Evolutionary conservation across 208 protist genomes (phyloP).

Genomic region (Sergeia podlipaevii): DNA sequence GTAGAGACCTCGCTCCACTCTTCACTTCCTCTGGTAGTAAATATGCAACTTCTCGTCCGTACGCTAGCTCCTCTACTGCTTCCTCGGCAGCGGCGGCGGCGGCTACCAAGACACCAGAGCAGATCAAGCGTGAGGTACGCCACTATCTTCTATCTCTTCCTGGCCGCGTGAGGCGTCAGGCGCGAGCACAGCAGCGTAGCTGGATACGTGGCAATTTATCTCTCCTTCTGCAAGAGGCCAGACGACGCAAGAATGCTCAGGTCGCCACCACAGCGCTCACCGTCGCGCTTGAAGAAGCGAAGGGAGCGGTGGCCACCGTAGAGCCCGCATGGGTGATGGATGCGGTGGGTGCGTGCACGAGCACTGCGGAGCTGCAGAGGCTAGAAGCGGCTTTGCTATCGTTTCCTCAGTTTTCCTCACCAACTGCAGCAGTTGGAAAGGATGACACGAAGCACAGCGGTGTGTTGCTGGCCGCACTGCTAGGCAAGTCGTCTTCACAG

Average conservation of each 20-base stretch:
- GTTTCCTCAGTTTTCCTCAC: neutral
- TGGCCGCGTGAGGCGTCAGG: slow-evolving; percentile 12
- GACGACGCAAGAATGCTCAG: slow-evolving; percentile 24
- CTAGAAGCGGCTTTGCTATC: slow-evolving; percentile 32
- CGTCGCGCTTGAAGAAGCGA: slow-evolving; percentile 26
- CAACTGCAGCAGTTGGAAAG: too few relatives aligned
- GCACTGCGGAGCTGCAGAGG: slow-evolving; percentile 30
- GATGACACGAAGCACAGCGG: too few relatives aligned
- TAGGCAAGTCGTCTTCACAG: too few relatives aligned
- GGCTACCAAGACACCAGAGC: slow-evolving; percentile 28
- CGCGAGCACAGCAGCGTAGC: slow-evolving; percentile 36
- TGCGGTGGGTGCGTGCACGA: slow-evolving; percentile 48
- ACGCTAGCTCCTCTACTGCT: too few relatives aligned
- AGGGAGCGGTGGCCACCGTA: slow-evolving; percentile 16
- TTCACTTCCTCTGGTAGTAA: slow-evolving; percentile 45
- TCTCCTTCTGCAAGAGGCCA: slow-evolving; percentile 71
- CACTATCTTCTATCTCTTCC: slow-evolving; percentile 23
- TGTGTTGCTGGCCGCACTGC: too few relatives aligned
- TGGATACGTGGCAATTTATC: slow-evolving; percentile 39
- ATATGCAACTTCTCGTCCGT: too few relatives aligned
- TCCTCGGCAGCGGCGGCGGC: neutral
- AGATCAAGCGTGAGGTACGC: slow-evolving; percentile 23
- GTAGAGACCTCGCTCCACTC: slow-evolving; percentile 30
- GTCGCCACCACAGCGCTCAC: slow-evolving; percentile 45
- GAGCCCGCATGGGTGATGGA: slow-evolving; percentile 68